Evolutionary conservation across 2,329 filamentous ascomycete species (phyloP), one percentile per base, ranked within the genome.

Genomic region (Ascochyta viciae-villosae): DNA sequence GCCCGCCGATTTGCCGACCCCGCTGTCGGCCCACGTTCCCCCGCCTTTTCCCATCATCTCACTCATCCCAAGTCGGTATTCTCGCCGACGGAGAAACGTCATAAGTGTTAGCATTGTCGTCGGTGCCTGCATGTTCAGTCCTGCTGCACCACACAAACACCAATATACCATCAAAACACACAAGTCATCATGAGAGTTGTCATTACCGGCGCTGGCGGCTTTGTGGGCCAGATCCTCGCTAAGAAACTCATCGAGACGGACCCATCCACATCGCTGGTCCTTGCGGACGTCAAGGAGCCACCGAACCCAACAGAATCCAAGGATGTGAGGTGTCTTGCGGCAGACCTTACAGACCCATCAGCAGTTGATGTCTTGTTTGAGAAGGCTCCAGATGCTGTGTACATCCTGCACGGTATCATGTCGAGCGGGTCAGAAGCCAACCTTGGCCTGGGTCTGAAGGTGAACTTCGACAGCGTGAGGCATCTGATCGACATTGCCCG

Each of bases 391-490:
- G 72, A 74, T 64, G 72, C 67, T 4, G 64, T 74, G 13, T 88
- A 86, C 74, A 78, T 87, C 64, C 84, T 89, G 70, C 86, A 89
- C 72, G 86, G 86, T 59, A 87, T 88, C 77, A 88, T 89, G 86
- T 88, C 85, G 0, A 82, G 82, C 12, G 85, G 85, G 6, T 83
- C 85, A 15, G 86, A 88, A 73, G 83, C 83, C 38, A 81, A 87
- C 73, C 85, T 84, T 60, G 82, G 85, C 46, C 76, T 87, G 1
- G 85, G 84, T 2, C 77, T 87, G 58, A 78, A 76, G 37, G 85
- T 88, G 47, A 88, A 89, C 70, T 79, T 88, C 44, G 83, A 88
- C 61, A 84, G 82, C 37, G 84, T 85, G 12, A 80, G 84, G 23
- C 74, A 76, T 37, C 65, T 87, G 2, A 76, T 88, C 3, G 81